Percentiles rank a stretch among this genome's conserved stretches.
phyloP scores from a whole-genome alignment of 2,329 filamentous ascomycete genomes.

The Claviceps humidiphila region DNA sequence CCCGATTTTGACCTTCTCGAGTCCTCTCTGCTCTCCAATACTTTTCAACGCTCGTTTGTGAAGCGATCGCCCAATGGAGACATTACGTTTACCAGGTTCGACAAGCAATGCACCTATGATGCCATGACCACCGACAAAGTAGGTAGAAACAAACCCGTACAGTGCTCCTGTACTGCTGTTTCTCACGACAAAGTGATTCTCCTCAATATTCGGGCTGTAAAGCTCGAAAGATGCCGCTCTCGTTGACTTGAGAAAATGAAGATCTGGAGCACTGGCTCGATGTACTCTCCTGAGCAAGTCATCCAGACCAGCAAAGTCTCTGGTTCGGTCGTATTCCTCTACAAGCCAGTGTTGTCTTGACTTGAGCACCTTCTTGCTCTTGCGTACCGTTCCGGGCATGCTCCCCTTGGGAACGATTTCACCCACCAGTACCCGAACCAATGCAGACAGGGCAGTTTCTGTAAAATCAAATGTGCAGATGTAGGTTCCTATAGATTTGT shows the following conservation, averaged over 20 bases:
- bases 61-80: constrained; percentile 81
- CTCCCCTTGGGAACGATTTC: constrained; percentile 49
- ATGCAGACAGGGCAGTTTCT: constrained; percentile 73
- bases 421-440: constrained; percentile 74
- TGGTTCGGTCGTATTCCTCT: constrained; percentile 69
- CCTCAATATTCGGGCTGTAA: constrained; percentile 54
- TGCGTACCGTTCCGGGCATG: constrained; percentile 62
- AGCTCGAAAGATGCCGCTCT: constrained; percentile 66
- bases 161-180: constrained; percentile 86
- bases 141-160: constrained; percentile 87
- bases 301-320: constrained; percentile 62
- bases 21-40: constrained; percentile 53
- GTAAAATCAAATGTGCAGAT: constrained; percentile 96
- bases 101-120: constrained; percentile 82
- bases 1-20: constrained; percentile 73
- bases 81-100: constrained; percentile 70
- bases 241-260: constrained; percentile 57
- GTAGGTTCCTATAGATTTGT: constrained; percentile 80
- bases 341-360: constrained; percentile 94
- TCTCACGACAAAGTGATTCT: constrained; percentile 80
- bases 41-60: constrained; percentile 74
- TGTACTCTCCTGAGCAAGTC: constrained; percentile 60
- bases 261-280: constrained; percentile 50
- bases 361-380: constrained; percentile 75
- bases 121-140: constrained; percentile 59